Evolutionary conservation across 2,329 filamentous ascomycete genomes (phyloP).

Genomic region (Colletotrichum sp.): DNA sequence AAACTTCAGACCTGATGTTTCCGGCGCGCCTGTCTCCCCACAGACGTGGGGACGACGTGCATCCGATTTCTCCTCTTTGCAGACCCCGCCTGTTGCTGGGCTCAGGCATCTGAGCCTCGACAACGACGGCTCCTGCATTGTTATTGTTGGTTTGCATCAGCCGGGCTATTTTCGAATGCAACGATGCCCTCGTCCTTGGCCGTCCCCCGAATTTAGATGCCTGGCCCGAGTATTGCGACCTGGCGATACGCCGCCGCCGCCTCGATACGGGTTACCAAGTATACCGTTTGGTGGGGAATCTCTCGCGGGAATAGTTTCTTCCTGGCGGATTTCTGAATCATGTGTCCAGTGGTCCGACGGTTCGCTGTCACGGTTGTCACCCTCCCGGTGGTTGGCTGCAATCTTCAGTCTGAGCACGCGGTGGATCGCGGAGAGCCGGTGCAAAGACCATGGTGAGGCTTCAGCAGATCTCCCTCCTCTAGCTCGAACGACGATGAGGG

Average conservation of each 20-base stretch:
- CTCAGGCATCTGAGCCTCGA: neutral
- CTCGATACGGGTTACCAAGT: neutral
- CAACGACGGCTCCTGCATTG: neutral
- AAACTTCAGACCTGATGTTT: neutral
- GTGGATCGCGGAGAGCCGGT: conserved; percentile 7
- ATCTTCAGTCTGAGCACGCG: neutral
- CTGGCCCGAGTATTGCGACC: neutral
- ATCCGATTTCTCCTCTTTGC: conserved; percentile 18
- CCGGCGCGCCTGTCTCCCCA: conserved; percentile 14
- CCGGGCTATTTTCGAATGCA: neutral
- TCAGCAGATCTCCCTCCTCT: conserved; percentile 12
- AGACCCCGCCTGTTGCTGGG: conserved; percentile 14
- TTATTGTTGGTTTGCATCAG: conserved; percentile 5
- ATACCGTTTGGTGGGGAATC: neutral
- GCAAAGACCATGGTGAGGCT: conserved; percentile 12
- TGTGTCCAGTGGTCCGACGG: conserved; percentile 5
- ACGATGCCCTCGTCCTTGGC: neutral
- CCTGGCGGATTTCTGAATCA: conserved; percentile 15
- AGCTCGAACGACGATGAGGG: conserved; percentile 5
- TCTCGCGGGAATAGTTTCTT: conserved; percentile 10
- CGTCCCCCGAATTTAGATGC: neutral
- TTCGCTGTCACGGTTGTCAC: conserved; percentile 8
- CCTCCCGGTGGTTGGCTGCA: conserved; percentile 13
- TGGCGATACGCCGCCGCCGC: neutral
- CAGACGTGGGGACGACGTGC: conserved; percentile 16